Conservation (phyloP, 2,329 filamentous ascomycete species). For the Cytospora piceicola region DNA sequence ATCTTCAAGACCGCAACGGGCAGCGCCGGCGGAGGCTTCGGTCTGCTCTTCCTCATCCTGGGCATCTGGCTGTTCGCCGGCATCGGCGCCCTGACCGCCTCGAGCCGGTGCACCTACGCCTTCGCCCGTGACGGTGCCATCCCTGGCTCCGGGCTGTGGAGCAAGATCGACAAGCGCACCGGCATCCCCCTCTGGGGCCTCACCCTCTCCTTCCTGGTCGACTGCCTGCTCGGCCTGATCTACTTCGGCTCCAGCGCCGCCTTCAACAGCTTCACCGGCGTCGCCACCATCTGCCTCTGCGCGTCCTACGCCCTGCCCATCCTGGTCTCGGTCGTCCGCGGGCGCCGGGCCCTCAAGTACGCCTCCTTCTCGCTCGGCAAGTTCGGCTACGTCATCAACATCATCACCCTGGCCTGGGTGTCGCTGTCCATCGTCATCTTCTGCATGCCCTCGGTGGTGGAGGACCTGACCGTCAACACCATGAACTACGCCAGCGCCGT, state of each 20-base stretch:
- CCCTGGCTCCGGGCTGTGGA: conserved; percentile 69
- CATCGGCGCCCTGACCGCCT: conserved; percentile 73
- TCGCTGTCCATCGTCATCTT: conserved; percentile 71
- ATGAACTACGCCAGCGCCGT: conserved; percentile 73
- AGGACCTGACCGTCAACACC: conserved; percentile 52
- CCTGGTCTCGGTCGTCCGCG: conserved; percentile 68
- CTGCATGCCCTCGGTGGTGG: conserved; percentile 71
- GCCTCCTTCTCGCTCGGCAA: conserved; percentile 71
- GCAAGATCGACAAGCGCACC: conserved; percentile 64
- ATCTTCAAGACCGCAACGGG: conserved; percentile 78
- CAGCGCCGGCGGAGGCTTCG: conserved; percentile 73
- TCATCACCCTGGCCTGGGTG: conserved; percentile 72
- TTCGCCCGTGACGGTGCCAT: conserved; percentile 78
- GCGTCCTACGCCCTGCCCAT: conserved; percentile 78
- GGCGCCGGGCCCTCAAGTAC: conserved; percentile 66
- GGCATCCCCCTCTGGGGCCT: conserved; percentile 74
- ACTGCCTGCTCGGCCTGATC: conserved; percentile 74
- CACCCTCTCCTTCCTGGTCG: conserved; percentile 67
- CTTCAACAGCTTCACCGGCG: conserved; percentile 79
- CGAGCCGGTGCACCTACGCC: conserved; percentile 74
- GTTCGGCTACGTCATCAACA: conserved; percentile 71
- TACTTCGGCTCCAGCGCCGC: conserved; percentile 79
- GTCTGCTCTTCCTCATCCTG: conserved; percentile 74
- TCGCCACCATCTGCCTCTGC: conserved; percentile 77
- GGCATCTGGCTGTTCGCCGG: conserved; percentile 79